Base-by-base conservation (phyloP, 257 asterid genomes). In the Solanum boliviense region DNA sequence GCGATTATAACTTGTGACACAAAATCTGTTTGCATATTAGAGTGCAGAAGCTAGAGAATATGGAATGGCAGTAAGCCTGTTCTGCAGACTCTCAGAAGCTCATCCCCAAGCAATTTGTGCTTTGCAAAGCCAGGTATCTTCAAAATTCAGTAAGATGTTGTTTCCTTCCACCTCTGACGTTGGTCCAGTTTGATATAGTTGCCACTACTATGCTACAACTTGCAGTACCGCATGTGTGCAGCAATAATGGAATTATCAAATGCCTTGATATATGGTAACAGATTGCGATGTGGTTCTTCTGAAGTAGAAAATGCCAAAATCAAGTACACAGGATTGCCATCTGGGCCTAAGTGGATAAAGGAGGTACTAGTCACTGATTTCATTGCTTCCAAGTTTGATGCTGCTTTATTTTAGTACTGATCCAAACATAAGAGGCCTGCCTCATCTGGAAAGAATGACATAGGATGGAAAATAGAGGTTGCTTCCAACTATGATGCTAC, bases 41-140 rank as follows among this genome's bases (percentile, higher is more conserved):
- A 95, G 99, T 90, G 93, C 98, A 79, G 99, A 95, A 91, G 99
- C 99, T 25, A 96, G 91, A 91, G 99, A 97, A 92, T 95, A 94
- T 76, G 99, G 99, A 90, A 93, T 95, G 98, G 89, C 93, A 23
- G 91, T 90, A 67, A 97, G 99, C 95, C 95, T 97, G 92, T 95
- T 97, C 89, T 93, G 98, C 90, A 92, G 98, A 92, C 98, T 97
- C 86, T 97, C 99, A 87, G 99, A 95, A 94, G 98, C 98, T 31
- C 98, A 97, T 91, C 99, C 98, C 39, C 98, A 95, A 91, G 98
- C 99, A 62, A 95, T 97, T 91, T 96, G 99, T n/a, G 94, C 99
- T 91, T 90, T 97, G 90, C 96, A 89, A 87, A 90, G 91, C 94
- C 99, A 97, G 99, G 99, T 95, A 67, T 88, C 46, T 8, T 89